Evolutionary conservation across 352 stramenopile genomes (phyloP).

Genomic region (Globisporangium spiculum): DNA sequence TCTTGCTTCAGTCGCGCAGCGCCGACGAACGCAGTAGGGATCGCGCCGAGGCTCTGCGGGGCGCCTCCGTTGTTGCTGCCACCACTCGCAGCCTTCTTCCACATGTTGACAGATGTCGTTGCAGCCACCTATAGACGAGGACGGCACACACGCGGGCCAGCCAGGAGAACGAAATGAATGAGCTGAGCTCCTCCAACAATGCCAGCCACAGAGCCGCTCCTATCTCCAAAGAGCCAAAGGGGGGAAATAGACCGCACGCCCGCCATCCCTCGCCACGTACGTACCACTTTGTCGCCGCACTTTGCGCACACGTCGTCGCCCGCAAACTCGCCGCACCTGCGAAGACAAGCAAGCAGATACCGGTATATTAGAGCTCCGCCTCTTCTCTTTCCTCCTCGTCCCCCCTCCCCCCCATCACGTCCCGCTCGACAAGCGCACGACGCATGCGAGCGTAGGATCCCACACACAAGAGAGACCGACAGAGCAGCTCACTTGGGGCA

Average conservation of each 20-base stretch:
- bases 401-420: background rate
- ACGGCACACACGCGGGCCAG: background rate
- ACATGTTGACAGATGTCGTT: slow-evolving; percentile 38
- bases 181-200: background rate
- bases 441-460: background rate
- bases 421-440: slow-evolving; percentile 6
- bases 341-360: background rate
- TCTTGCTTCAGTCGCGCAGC: slow-evolving; percentile 46
- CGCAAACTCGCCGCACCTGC: slow-evolving; percentile 65
- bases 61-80: slow-evolving; percentile 22
- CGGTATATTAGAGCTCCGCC: background rate
- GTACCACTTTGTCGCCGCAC: slow-evolving; percentile 64
- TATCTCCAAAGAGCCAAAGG: background rate
- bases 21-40: slow-evolving; percentile 65
- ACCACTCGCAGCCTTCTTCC: slow-evolving; percentile 47
- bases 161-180: slow-evolving; percentile 4
- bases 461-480: background rate
- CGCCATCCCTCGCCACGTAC: background rate
- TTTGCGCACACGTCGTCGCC: slow-evolving; percentile 47
- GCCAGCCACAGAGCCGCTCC: background rate
- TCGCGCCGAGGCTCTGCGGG: slow-evolving; percentile 42
- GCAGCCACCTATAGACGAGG: slow-evolving; percentile 29
- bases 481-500: slow-evolving; percentile 47
- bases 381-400: background rate
- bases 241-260: background rate